These are phyloP conservation scores for Pontederia paniculata DNA, from an alignment of 176 grass and related monocot genomes.

Conservation along the genomic window DNA sequence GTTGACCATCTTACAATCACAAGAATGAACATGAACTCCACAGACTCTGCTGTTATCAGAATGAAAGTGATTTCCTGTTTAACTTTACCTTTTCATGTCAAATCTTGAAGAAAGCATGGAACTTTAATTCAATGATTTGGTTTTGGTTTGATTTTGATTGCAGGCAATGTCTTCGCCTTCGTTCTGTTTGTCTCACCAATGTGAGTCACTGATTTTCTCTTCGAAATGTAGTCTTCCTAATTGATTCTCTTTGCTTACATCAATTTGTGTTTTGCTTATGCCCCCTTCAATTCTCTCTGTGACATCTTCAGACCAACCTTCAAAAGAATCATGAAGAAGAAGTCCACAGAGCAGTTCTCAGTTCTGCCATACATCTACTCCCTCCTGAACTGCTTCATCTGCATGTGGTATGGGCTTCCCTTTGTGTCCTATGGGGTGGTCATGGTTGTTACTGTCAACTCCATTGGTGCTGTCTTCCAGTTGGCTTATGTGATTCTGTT, in stretches of 20 bases:
- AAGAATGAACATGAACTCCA: no score
- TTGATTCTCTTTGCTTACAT: neutral
- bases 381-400: constrained; percentile 79
- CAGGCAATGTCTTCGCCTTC: constrained; percentile 73
- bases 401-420: constrained; percentile 81
- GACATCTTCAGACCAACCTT: constrained; percentile 50
- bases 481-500: constrained; percentile 58
- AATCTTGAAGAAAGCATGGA: neutral
- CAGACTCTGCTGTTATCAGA: no score
- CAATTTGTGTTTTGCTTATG: neutral
- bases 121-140: neutral
- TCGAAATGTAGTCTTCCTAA: neutral
- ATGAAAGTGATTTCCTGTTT: neutral
- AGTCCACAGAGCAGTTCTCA: constrained; percentile 76
- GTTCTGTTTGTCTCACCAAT: constrained; percentile 67
- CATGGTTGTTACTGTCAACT: constrained; percentile 72
- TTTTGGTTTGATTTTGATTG: neutral
- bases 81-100: neutral
- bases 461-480: constrained; percentile 52
- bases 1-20: no score
- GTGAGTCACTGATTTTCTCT: constrained; percentile 25
- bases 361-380: constrained; percentile 57
- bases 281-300: neutral
- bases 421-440: constrained; percentile 40
- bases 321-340: constrained; percentile 49